Percentiles rank a stretch among this genome's conserved stretches.
Conservation (phyloP, 768 basidiomycete species). For the Suillus spraguei region DNA sequence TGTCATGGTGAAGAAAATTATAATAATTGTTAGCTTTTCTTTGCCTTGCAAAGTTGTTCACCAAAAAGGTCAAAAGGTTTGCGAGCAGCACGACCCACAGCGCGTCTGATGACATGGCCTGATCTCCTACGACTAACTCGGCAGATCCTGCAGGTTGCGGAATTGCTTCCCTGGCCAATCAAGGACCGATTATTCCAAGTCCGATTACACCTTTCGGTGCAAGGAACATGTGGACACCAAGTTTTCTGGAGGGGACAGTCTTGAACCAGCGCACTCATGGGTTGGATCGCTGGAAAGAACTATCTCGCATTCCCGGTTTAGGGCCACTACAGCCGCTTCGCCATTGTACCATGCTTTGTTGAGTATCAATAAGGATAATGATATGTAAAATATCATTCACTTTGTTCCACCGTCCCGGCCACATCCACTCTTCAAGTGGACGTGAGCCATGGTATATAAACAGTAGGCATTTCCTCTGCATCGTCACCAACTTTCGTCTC, state of each 20-base stretch:
- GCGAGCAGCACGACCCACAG: constrained; percentile 71
- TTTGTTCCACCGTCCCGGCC: background rate
- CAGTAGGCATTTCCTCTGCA: background rate
- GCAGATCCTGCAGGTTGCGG: constrained; percentile 84
- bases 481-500: background rate
- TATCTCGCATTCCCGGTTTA: constrained; percentile 79
- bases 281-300: constrained; percentile 55
- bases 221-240: constrained; percentile 77
- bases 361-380: background rate
- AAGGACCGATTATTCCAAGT: constrained; percentile 85
- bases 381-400: background rate
- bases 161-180: constrained; percentile 92
- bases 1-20: too few species aligned
- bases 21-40: background rate
- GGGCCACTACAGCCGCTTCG: constrained; percentile 82
- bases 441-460: background rate
- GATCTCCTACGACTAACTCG: constrained; percentile 94
- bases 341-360: constrained; percentile 38
- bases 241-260: constrained; percentile 94
- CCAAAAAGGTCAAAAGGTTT: constrained; percentile 57
- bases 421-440: background rate
- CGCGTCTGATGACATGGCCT: constrained; percentile 87
- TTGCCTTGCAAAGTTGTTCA: background rate
- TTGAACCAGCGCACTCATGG: constrained; percentile 90
- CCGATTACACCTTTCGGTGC: constrained; percentile 61